Base-by-base conservation (phyloP, 257 asterid genomes). In the Gentiana dahurica region DNA sequence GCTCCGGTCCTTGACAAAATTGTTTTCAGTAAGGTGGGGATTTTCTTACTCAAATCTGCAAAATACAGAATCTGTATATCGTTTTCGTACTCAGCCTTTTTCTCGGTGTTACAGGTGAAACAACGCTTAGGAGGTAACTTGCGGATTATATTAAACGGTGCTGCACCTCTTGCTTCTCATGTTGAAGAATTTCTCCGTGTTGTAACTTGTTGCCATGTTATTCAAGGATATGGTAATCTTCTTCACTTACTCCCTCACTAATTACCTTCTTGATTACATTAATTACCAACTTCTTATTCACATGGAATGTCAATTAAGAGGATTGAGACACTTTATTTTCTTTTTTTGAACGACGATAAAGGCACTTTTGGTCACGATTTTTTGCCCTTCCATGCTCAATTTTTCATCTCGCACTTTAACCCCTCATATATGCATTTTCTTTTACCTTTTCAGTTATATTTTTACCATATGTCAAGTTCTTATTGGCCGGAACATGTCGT, bases 121-220 rank as follows among this genome's bases (percentile, higher is more conserved):
- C 83, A 85, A 83, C 95, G 95, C 55, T 75, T 91, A 59, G 98
- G 98, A 48, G 95, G 98, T 60, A 76, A 71, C 3, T 97, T 91
- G 38, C 79, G 98, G 38, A 63, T 87, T 71, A 87, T 91, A 63
- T 71, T 91, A 79, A 87, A 95, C 24, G 98, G 97, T 61, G 98
- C 95, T 66, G 98, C 98, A 50, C 98, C 98, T 60, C 97, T 91
- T 67, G 90, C 98, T 64, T 64, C 94, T 36, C 95, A 91, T 60
- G 93, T 91, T 37, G 98, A 91, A 68, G 94, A 84, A 74, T 91
- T 54, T 79, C 74, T 91, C 61, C 75, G 94, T 75, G 94, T 91
- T 33, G 97, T 88, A 41, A 61, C 95, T 62, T 73, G 98, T 54
- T 57, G 83, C 68, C 75, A 81, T 50, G 94, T 87, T 66, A 94